Conservation (phyloP, 805 yeast genomes). For the Candida anglica region DNA sequence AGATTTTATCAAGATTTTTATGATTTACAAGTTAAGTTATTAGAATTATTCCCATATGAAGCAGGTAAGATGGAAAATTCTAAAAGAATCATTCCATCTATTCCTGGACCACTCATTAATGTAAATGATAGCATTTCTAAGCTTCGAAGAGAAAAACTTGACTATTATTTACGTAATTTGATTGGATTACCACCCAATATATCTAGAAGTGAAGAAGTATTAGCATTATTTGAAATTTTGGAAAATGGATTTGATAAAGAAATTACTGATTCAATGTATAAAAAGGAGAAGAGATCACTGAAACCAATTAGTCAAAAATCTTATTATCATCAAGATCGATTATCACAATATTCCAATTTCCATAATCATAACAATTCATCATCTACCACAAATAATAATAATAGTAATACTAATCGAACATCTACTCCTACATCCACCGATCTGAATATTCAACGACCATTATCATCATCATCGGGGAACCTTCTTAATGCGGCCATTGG, state of each 20-base stretch:
- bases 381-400: conserved; percentile 1
- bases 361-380: conserved; percentile 10
- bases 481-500: conserved; percentile 7
- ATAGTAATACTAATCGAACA: conserved; percentile 1
- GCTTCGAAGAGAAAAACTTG: conserved; percentile 51
- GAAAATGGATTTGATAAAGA: conserved; percentile 62
- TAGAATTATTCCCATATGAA: conserved; percentile 84
- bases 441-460: conserved; percentile 11
- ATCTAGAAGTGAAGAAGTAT: conserved; percentile 63
- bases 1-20: conserved; percentile 95
- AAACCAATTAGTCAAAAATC: conserved; percentile 37
- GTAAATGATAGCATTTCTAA: conserved; percentile 72
- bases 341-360: conserved; percentile 46
- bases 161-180: conserved; percentile 51
- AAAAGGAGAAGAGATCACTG: conserved; percentile 19
- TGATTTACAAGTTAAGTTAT: conserved; percentile 80
- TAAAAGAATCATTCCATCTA: conserved; percentile 81
- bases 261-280: conserved; percentile 14
- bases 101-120: conserved; percentile 93
- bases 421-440: conserved; percentile 8
- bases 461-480: conserved; percentile 18
- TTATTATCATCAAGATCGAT: conserved; percentile 47
- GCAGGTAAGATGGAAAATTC: conserved; percentile 82
- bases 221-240: conserved; percentile 63
- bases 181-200: conserved; percentile 74